These are phyloP conservation scores for Phyllosticta citrichinensis DNA, from an alignment of 2,329 filamentous ascomycete species.

Conservation along the genomic window DNA sequence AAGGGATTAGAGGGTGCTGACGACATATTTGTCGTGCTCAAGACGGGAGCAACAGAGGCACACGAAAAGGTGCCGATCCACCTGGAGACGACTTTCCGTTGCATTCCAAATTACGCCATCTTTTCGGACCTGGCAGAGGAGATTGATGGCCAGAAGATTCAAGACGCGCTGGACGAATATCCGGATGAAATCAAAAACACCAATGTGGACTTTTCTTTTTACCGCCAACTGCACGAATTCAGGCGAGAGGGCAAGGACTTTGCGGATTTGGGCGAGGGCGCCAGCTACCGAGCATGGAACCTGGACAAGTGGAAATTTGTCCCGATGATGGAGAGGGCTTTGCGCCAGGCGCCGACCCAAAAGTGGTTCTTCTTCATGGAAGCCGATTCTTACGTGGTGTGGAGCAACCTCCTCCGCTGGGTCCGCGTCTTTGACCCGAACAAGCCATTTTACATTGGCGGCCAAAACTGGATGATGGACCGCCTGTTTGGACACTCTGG, in stretches of 20 bases:
- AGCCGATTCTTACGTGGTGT: conserved; percentile 5
- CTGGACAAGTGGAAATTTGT: conserved; percentile 51
- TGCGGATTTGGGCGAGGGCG: conserved; percentile 16
- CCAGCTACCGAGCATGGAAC: conserved; percentile 14
- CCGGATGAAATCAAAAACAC: conserved; percentile 26
- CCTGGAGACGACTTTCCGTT: conserved; percentile 46
- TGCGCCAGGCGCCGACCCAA: conserved; percentile 15
- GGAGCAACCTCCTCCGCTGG: conserved; percentile 7
- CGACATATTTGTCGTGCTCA: conserved; percentile 47
- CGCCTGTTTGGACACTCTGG: conserved; percentile 2
- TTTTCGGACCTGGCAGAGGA: conserved; percentile 51
- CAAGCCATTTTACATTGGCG: conserved; percentile 7
- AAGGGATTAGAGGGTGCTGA: conserved; percentile 29
- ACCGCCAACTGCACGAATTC: conserved; percentile 37
- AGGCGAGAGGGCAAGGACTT: conserved; percentile 35
- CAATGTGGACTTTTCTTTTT: conserved; percentile 43
- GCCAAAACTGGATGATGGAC: conserved; percentile 7
- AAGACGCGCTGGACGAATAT: conserved; percentile 37
- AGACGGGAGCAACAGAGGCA: conserved; percentile 51
- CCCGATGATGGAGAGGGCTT: conserved; percentile 43
- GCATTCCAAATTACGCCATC: conserved; percentile 46
- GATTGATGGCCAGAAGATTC: conserved; percentile 41
- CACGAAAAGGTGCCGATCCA: conserved; percentile 49
- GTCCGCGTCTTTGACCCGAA: not conserved
- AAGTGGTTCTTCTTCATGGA: conserved; percentile 11